A percentile compares a stretch with the other conserved stretches of the same genome.
Conservation (phyloP, 2,329 filamentous ascomycete species). For the Fusarium sororula region DNA sequence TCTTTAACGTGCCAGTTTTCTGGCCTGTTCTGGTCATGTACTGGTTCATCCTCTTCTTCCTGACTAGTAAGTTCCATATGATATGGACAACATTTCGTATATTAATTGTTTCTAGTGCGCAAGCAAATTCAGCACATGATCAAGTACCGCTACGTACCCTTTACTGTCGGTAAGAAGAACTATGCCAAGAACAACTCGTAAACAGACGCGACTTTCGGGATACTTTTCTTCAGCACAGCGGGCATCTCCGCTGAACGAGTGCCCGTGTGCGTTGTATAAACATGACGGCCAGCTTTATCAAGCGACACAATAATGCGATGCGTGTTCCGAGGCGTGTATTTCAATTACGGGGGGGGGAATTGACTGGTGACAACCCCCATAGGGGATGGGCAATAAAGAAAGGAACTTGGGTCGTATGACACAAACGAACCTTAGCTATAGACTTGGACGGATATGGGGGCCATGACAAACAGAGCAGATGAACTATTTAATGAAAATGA, state of each 20-base stretch:
- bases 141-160: constrained; percentile 98
- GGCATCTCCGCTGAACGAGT: constrained; percentile 12
- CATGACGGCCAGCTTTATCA: constrained; percentile 36
- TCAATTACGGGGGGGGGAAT: constrained; percentile 33
- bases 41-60: constrained; percentile 94
- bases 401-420: constrained; percentile 10
- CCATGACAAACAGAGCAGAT: constrained; percentile 27
- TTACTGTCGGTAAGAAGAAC: constrained; percentile 88
- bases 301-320: constrained; percentile 40
- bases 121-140: constrained; percentile 99
- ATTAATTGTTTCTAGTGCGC: constrained; percentile 71
- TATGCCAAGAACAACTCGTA: constrained; percentile 72
- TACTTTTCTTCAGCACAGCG: constrained; percentile 34
- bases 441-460: constrained; percentile 37
- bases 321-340: constrained; percentile 35
- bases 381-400: constrained; percentile 25
- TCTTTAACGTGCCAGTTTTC: constrained; percentile 98
- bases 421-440: constrained; percentile 29
- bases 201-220: constrained; percentile 8
- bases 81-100: not conserved
- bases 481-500: constrained; percentile 43
- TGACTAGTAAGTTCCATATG: constrained; percentile 80
- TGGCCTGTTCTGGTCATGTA: constrained; percentile 99
- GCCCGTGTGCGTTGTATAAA: constrained; percentile 41
- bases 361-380: constrained; percentile 24